phyloP scores from a whole-genome alignment of 768 basidiomycete genomes.

The Termitomyces sp. region DNA sequence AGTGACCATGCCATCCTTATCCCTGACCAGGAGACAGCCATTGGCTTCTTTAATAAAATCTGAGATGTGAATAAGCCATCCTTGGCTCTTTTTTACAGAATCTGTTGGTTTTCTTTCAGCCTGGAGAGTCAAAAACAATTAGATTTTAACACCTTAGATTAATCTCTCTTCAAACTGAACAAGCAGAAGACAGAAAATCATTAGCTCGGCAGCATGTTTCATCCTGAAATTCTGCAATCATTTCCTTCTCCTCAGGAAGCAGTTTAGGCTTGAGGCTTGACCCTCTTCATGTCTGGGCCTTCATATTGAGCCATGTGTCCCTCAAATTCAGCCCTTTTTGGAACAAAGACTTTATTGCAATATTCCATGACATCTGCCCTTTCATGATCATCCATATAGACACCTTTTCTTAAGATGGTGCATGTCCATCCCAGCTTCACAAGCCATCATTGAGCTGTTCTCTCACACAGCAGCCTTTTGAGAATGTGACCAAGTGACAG shows the following conservation, averaged over 20 bases:
- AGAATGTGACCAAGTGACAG: slow-evolving; percentile 23
- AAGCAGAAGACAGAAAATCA: not conserved
- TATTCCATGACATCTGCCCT: no score
- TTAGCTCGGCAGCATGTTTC: not conserved
- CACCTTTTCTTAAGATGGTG: slow-evolving; percentile 17
- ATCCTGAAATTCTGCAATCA: not conserved
- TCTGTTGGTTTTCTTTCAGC: not conserved
- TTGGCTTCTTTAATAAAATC: not conserved
- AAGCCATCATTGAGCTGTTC: slow-evolving; percentile 37
- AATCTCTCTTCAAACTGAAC: not conserved
- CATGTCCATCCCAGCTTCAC: slow-evolving; percentile 18
- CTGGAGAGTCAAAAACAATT: not conserved
- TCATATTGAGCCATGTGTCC: slow-evolving; percentile 1
- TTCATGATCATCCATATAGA: slow-evolving; percentile 25
- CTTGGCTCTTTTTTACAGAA: not conserved
- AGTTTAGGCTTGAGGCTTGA: no score
- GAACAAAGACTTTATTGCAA: no score
- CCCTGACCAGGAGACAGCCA: not conserved
- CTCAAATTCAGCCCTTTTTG: slow-evolving; percentile 5
- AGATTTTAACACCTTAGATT: not conserved
- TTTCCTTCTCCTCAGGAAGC: no score
- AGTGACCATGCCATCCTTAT: not conserved
- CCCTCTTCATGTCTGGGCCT: not conserved
- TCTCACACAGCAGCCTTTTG: slow-evolving; percentile 19
- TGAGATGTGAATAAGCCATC: not conserved